Evolutionary conservation across 192 early-diverging fungal species (phyloP).

Genomic region (Coemansia sp.): DNA sequence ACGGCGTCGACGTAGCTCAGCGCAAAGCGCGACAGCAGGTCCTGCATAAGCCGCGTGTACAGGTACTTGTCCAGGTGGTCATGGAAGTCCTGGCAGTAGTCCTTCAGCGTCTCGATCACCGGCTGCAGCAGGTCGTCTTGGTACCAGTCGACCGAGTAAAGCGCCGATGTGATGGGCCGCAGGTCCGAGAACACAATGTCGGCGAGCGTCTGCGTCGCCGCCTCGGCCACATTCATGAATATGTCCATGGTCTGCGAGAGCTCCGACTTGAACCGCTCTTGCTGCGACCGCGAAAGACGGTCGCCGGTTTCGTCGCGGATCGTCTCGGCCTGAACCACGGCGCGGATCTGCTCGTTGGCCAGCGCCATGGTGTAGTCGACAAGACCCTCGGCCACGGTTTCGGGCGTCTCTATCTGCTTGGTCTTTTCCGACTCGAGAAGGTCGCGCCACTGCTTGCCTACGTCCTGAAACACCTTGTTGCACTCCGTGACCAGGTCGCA

Average conservation of each 20-base stretch:
- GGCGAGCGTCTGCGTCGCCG: conserved; percentile 69
- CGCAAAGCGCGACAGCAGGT: conserved; percentile 82
- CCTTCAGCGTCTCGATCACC: conserved; percentile 90
- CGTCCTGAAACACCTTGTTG: conserved; percentile 74
- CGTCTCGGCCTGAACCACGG: conserved; percentile 86
- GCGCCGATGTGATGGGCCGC: conserved; percentile 64
- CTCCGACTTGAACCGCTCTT: conserved; percentile 60
- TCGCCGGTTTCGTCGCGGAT: conserved; percentile 60
- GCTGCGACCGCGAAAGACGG: conserved; percentile 58
- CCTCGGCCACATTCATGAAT: conserved; percentile 85
- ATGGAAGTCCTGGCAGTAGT: conserved; percentile 88
- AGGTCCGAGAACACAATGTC: conserved; percentile 85
- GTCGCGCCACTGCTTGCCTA: conserved; percentile 78
- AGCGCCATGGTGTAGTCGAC: conserved; percentile 95
- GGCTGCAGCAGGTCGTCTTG: conserved; percentile 80
- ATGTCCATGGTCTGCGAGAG: conserved; percentile 79
- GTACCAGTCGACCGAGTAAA: conserved; percentile 90
- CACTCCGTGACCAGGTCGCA: conserved; percentile 83
- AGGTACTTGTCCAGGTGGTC: conserved; percentile 85
- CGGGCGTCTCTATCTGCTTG: conserved; percentile 73
- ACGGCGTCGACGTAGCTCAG: conserved; percentile 85
- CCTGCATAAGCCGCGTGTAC: conserved; percentile 80
- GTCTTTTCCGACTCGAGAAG: conserved; percentile 71
- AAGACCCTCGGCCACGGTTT: conserved; percentile 77
- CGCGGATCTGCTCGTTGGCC: conserved; percentile 90